Evolutionary conservation across 164 flowering plant genomes (phyloP).

Genomic region (Stephania yunnanensis): DNA sequence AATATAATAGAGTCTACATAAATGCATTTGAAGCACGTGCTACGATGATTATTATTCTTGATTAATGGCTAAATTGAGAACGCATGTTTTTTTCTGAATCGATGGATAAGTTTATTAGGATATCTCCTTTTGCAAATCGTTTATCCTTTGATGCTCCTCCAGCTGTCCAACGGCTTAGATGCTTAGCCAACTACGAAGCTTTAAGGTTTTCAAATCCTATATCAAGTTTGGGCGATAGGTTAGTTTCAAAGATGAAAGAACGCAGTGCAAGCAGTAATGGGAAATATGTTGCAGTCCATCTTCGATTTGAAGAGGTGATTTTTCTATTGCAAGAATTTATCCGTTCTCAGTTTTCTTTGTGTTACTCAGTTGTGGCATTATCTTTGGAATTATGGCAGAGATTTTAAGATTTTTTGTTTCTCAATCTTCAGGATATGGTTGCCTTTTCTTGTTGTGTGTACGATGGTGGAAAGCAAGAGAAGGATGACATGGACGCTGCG

Average conservation of each 20-base stretch:
- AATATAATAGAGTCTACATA: background rate
- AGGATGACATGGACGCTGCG: constrained; percentile 72
- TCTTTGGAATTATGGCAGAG: background rate
- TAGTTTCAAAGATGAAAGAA: constrained; percentile 83
- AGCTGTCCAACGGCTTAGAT: constrained; percentile 80
- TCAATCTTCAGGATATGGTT: constrained; percentile 78
- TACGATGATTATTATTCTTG: background rate
- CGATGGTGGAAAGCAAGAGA: constrained; percentile 86
- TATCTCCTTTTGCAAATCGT: constrained; percentile 97
- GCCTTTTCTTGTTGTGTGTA: constrained; percentile 95
- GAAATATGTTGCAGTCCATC: constrained; percentile 88
- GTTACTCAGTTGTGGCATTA: background rate
- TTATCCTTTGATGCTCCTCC: constrained; percentile 87
- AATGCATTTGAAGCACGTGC: background rate
- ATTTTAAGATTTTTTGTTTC: background rate
- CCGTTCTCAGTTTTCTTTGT: background rate
- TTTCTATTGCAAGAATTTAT: background rate
- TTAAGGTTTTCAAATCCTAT: constrained; percentile 71
- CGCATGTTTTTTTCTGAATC: background rate
- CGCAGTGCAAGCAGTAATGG: constrained; percentile 64
- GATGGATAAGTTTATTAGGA: constrained; percentile 66
- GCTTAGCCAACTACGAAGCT: constrained; percentile 94
- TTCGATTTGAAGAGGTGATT: constrained; percentile 92
- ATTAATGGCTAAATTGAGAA: background rate
- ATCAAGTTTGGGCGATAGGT: constrained; percentile 44